Evolutionary conservation across 2,329 filamentous ascomycete species (phyloP).

Genomic region (Sporothrix globosa): DNA sequence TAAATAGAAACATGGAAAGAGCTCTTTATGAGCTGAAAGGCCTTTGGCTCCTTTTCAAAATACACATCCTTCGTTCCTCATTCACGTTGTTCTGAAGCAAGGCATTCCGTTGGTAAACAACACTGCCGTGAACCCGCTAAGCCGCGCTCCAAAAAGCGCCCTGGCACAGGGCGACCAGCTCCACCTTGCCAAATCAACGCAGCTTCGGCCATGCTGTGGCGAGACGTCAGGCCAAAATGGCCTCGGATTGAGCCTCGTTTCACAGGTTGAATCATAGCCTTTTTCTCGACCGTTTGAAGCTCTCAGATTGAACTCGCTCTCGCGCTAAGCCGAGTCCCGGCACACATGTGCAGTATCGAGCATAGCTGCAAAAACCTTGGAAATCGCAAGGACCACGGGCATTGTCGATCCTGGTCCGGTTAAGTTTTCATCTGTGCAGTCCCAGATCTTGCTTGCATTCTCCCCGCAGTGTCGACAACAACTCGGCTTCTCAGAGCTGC

Average conservation of each 20-base stretch:
- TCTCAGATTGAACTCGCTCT: not conserved
- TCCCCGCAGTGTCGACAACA: not conserved
- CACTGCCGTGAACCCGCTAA: conserved; percentile 10
- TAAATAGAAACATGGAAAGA: conserved; percentile 14
- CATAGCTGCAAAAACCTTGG: conserved; percentile 27
- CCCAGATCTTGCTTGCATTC: conserved; percentile 18
- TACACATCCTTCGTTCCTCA: not conserved
- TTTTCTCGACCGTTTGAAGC: not conserved
- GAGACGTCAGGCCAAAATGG: not conserved
- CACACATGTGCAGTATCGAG: not conserved
- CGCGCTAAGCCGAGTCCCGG: not conserved
- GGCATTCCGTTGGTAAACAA: conserved; percentile 20
- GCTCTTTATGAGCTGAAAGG: not conserved
- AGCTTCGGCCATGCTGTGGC: not conserved
- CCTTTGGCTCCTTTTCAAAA: not conserved
- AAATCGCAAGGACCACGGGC: conserved; percentile 28
- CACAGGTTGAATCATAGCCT: not conserved
- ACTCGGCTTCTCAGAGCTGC: conserved; percentile 2
- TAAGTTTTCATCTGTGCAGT: conserved; percentile 5
- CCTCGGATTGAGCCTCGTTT: not conserved
- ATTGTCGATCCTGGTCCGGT: conserved; percentile 30
- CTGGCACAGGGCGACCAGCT: conserved; percentile 14
- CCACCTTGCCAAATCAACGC: conserved; percentile 19
- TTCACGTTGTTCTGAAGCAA: not conserved
- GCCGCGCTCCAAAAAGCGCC: not conserved